Base-by-base conservation (phyloP, 2,329 filamentous ascomycete genomes). In the Colletotrichum limetticola region DNA sequence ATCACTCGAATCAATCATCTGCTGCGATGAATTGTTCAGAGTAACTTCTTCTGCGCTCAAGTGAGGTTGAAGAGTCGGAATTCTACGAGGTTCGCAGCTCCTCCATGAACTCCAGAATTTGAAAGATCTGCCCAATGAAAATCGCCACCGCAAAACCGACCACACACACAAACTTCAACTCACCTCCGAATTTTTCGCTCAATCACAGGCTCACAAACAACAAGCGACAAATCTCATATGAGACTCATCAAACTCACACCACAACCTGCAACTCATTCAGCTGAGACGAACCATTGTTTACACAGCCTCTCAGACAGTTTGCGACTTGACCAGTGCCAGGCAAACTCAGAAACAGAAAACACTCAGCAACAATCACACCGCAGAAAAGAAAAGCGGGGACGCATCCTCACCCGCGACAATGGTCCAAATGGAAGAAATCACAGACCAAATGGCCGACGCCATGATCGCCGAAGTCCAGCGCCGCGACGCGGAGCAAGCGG, bases 381-480 rank as follows among this genome's bases (percentile, higher is more conserved):
- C 37, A 8, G 49, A 28, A n/a, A 60, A 26, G 12, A n/a, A 59
- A 58, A 66, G 55, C 35, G 53, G 53, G 55, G 12, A 42, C 28
- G 28, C 32, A 24, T 19, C 19, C 35, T 55, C 64, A 73, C 19
- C 37, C 14, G 37, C 37, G 68, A 22, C 42, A 9, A 49, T 22
- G 42, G 83, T 86, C 83, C 78, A 82, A 42, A 80, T 86, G 59
- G 83, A 86, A 71, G 82, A 86, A 74, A 80, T 87, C 73, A 82
- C 81, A 30, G 81, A 86, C 52, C 81, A 83, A 71, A 78, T 86
- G 78, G 82, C 82, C 19, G 76, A 81, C 76, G 77, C 79, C 63
- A 78, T 80, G 77, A 78, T 76, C 74, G 57, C 67, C 64, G 58
- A 63, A 49, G 42, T 64, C 28, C 8, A 67, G 53, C 55, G 68